phyloP scores from a whole-genome alignment of 2,329 filamentous ascomycete species.

The Cladophialophora yegresii region DNA sequence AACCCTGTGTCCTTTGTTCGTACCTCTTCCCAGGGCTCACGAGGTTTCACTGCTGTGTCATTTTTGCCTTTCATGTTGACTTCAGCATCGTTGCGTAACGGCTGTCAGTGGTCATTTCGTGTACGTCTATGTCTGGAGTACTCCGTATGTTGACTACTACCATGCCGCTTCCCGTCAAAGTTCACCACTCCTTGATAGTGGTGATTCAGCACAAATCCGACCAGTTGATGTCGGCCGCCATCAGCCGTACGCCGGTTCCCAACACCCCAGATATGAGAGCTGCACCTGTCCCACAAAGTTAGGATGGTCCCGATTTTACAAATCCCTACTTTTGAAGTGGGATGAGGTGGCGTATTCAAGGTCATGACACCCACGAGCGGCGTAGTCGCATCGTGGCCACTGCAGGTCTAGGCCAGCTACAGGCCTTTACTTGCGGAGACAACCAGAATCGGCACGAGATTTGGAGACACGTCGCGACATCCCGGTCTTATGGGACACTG shows the following conservation, averaged over 20 bases:
- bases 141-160: neutral
- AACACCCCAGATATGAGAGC: neutral
- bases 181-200: neutral
- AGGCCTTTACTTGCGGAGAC: constrained; percentile 1
- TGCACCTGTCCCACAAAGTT: neutral
- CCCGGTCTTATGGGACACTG: neutral
- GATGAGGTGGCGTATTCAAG: neutral
- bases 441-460: neutral
- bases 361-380: neutral
- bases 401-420: neutral
- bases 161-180: neutral
- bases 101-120: constrained; percentile 5
- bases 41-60: constrained; percentile 23
- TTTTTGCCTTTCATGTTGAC: constrained; percentile 5
- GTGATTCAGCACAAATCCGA: neutral
- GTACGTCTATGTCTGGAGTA: neutral
- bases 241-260: neutral
- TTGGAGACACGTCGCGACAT: neutral
- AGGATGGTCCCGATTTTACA: constrained; percentile 1
- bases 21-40: constrained; percentile 1
- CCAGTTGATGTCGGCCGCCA: neutral
- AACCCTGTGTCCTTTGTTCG: neutral
- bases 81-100: neutral
- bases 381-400: neutral
- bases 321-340: constrained; percentile 8